phyloP scores from a whole-genome alignment of 306 rosid genomes.

The Rosa lucieae region DNA sequence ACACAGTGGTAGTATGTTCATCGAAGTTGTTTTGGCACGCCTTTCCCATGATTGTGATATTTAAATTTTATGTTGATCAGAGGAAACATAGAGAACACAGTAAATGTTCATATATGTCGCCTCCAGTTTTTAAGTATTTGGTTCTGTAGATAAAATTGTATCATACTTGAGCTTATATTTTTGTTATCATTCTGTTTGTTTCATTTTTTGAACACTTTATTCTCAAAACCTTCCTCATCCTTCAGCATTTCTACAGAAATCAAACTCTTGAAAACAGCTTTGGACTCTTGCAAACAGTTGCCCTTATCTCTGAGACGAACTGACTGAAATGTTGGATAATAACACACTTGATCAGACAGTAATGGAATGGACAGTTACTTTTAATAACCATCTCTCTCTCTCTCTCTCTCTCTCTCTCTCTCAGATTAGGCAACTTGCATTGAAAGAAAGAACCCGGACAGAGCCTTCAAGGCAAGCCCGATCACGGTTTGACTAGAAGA shows the following conservation, averaged over 20 bases:
- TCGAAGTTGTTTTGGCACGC: neutral
- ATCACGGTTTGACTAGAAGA: no score
- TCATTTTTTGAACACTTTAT: neutral
- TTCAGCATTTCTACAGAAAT: slow-evolving; percentile 29
- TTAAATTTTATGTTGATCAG: neutral
- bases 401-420: no score
- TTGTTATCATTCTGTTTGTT: neutral
- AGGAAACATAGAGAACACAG: neutral
- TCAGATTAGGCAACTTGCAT: no score
- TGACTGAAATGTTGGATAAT: no score
- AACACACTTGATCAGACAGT: no score
- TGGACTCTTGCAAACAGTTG: no score
- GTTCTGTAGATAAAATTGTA: neutral
- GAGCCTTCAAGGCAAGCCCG: no score
- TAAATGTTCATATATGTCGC: neutral
- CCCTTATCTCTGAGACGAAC: no score
- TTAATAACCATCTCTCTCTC: no score
- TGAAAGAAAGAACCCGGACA: no score
- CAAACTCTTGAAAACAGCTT: slow-evolving; percentile 4
- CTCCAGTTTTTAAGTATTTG: neutral
- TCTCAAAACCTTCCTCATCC: slow-evolving; percentile 15
- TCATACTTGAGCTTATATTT: neutral
- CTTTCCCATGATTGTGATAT: neutral
- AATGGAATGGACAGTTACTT: no score
- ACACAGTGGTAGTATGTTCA: neutral